phyloP scores from a whole-genome alignment of 1,284 basidiomycete species.

The Melampsora larici-populina region DNA sequence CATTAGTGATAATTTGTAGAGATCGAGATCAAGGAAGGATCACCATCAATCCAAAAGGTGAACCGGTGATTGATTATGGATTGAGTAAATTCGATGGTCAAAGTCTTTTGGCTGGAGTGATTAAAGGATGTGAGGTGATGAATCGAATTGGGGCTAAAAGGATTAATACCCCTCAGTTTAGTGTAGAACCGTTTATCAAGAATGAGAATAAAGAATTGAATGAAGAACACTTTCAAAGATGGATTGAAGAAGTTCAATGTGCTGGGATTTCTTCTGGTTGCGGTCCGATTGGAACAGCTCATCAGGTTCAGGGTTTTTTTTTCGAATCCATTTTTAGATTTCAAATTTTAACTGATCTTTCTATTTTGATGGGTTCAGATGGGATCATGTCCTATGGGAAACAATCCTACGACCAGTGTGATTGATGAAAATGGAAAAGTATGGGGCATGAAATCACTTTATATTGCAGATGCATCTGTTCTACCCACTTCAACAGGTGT shows the following conservation, averaged over 20 bases:
- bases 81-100: slow-evolving; percentile 54
- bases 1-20: slow-evolving; percentile 51
- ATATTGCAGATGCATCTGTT: slow-evolving; percentile 56
- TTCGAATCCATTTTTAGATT: not conserved
- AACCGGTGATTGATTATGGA: slow-evolving; percentile 55
- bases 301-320: slow-evolving; percentile 46
- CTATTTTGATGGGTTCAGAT: slow-evolving; percentile 51
- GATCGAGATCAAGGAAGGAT: slow-evolving; percentile 54
- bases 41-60: slow-evolving; percentile 53
- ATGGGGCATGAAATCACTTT: slow-evolving; percentile 56
- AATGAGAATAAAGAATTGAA: slow-evolving; percentile 49
- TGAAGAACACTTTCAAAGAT: slow-evolving; percentile 48
- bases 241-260: slow-evolving; percentile 39
- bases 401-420: slow-evolving; percentile 51
- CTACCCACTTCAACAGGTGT: slow-evolving; percentile 57
- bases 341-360: not conserved
- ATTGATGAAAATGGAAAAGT: slow-evolving; percentile 56
- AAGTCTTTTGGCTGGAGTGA: slow-evolving; percentile 53
- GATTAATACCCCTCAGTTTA: slow-evolving; percentile 54
- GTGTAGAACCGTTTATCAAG: slow-evolving; percentile 49
- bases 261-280: slow-evolving; percentile 22
- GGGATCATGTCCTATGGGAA: slow-evolving; percentile 56
- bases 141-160: slow-evolving; percentile 55
- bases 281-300: slow-evolving; percentile 48
- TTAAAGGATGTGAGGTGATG: slow-evolving; percentile 55